phyloP scores from a whole-genome alignment of 2,329 filamentous ascomycete genomes.

The Alternaria conjuncta region DNA sequence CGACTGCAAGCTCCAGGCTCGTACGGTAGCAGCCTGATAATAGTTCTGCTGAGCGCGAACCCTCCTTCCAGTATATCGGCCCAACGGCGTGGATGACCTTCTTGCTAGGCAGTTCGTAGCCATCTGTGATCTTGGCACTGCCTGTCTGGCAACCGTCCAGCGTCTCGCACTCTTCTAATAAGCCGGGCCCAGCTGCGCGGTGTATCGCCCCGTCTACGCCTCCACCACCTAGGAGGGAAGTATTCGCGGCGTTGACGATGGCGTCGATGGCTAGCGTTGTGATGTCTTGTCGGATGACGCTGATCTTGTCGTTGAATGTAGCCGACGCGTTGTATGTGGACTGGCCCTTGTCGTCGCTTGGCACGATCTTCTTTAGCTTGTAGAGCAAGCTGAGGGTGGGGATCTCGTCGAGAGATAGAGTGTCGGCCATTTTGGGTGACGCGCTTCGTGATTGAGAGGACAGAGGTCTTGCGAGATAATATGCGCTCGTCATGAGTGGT shows the following conservation, averaged over 20 bases:
- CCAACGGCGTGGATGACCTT: slow-evolving; percentile 92
- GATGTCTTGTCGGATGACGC: slow-evolving; percentile 77
- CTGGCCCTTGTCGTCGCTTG: slow-evolving; percentile 18
- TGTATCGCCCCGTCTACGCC: slow-evolving; percentile 84
- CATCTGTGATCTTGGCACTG: slow-evolving; percentile 80
- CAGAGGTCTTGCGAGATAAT: slow-evolving; percentile 29
- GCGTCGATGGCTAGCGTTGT: slow-evolving; percentile 78
- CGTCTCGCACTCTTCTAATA: slow-evolving; percentile 73
- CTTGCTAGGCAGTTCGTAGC: slow-evolving; percentile 75
- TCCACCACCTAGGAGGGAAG: slow-evolving; percentile 79
- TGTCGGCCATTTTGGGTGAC: slow-evolving; percentile 4
- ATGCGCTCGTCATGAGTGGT: slow-evolving; percentile 30
- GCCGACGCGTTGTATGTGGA: slow-evolving; percentile 24
- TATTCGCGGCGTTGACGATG: slow-evolving; percentile 94
- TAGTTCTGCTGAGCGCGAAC: slow-evolving; percentile 49
- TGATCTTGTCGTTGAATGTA: slow-evolving; percentile 69
- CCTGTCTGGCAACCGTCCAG: slow-evolving; percentile 79
- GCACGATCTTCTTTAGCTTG: slow-evolving; percentile 59
- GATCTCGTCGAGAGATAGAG: slow-evolving; percentile 59
- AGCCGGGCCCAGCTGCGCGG: slow-evolving; percentile 72
- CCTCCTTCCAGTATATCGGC: slow-evolving; percentile 69
- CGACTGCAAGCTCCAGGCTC: slow-evolving; percentile 74
- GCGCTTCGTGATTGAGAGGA: slow-evolving; percentile 1
- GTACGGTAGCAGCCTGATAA: slow-evolving; percentile 71
- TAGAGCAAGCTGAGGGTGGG: slow-evolving; percentile 72